Evolutionary conservation across 768 basidiomycete genomes (phyloP), one percentile per base, ranked within the genome.

Genomic region (Serendipita indica): DNA sequence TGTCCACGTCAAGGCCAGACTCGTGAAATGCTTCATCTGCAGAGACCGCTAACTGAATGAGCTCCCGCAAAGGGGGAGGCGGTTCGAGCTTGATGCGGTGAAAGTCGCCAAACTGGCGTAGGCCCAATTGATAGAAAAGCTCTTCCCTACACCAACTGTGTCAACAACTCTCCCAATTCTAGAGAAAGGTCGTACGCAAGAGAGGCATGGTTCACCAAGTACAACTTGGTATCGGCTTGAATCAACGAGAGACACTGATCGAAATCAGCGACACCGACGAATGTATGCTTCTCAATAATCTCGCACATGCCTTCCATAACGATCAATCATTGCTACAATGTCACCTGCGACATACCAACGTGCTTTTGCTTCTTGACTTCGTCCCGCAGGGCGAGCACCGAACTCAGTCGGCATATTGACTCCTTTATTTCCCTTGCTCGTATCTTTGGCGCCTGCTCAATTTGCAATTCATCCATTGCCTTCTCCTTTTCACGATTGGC

Each of bases 81-180:
- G 94, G 93, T 33, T 92, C 83, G 2, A 98, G 75, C 62, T 82
- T 83, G 56, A 97, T 71, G 20, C 81, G 76, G 61, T 79, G 77
- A 62, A 86, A 79, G 61, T 86, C 79, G 1, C 92, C 89, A 65
- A 99, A 99, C 68, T 98, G 94, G 16, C 89, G 77, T 27, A 98
- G 71, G 1, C 81, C 89, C 4, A 99, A 77, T 66, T 99, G 96
- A 70, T 96, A 97, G 69, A 98, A 94, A 33, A 96, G 75, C 64
- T 96, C 91, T 65, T 96, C 91, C 0, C 92, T 96, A 60, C 6
- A 14, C 20, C 18, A 7, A 0, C 35, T 57, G 20, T 22, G 60
- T 57, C 14, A 60, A 41, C 41, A 7, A 43, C 13, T 28, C 49
- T 37, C 22, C 22, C 3, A 16, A 33, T 30, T 22, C 1, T 25